phyloP scores from a whole-genome alignment of 2,329 filamentous ascomycete genomes.

The Phaeosphaeria sp. region DNA sequence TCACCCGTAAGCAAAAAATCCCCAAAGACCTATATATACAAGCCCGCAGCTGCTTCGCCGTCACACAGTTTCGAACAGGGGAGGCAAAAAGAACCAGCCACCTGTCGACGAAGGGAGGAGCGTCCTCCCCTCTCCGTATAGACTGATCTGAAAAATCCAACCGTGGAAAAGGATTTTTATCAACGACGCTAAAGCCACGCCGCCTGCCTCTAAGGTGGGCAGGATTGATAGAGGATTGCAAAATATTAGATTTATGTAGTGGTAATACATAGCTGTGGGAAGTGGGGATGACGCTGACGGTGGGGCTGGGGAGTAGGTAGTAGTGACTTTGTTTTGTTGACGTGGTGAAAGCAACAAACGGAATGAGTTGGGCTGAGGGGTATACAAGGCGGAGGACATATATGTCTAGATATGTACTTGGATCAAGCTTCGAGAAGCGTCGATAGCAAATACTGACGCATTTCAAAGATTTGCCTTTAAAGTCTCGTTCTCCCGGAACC shows the following conservation, averaged over 20 bases:
- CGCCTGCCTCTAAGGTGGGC: not conserved
- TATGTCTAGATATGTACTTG: too few relatives aligned
- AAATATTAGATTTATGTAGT: not conserved
- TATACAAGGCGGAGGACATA: not conserved
- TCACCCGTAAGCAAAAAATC: too few relatives aligned
- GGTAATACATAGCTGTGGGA: not conserved
- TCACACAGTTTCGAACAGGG: too few relatives aligned
- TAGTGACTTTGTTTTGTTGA: not conserved
- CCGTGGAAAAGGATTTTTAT: not conserved
- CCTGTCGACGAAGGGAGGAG: not conserved
- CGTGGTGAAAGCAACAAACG: not conserved
- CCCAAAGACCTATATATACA: too few relatives aligned
- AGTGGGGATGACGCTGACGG: not conserved
- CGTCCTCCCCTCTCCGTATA: not conserved
- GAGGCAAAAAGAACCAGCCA: not conserved
- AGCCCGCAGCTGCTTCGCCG: too few relatives aligned
- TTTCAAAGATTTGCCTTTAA: slow-evolving; percentile 31
- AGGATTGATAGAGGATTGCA: not conserved
- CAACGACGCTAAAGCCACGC: not conserved
- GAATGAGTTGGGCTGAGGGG: not conserved
- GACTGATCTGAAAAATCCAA: not conserved
- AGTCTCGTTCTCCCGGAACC: slow-evolving; percentile 28
- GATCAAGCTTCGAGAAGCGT: too few relatives aligned
- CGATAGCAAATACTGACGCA: too few relatives aligned
- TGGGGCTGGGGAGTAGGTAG: not conserved